Evolutionary conservation across 768 basidiomycete genomes (phyloP), one percentile per base, ranked within the genome.

Genomic region (Russula brevipes): DNA sequence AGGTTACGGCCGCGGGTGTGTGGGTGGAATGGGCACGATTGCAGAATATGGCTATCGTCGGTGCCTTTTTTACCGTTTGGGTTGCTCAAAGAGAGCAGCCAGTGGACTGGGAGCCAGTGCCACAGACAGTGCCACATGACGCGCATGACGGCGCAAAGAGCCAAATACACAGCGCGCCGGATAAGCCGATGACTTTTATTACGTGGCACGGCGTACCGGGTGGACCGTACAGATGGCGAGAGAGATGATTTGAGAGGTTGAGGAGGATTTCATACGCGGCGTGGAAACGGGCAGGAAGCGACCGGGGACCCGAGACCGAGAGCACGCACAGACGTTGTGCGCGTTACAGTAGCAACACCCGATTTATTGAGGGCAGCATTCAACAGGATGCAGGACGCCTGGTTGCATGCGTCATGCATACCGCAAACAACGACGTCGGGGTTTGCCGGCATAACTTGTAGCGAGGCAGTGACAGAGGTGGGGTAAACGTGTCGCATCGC

Each of bases 201-300:
- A n/a, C 49, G 35, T 31, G 49, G 41, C 51, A 33, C 50, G 24
- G 24, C 39, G 30, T 42, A 49, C 46, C 41, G 49, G 49, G 41
- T 5, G 9, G 41, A 8, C 57, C 57, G 39, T 51, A 12, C 0
- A 5, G 38, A 17, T 42, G 57, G 57, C 30, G 31, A 54, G 31
- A 14, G 2, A 24, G 19, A 33, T 19, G 9, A 24, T 24, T 24
- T 24, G 24, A 24, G 24, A 24, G 24, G 24, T 24, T 24, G 24
- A 36, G 19, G 41, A 42, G n/a, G 36, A 39, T 19, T 3, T n/a
- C 35, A 51, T 51, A 36, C 39, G 50, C 16, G 41, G 59, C 51
- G 42, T 38, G 42, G 17, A 47, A 38, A 53, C 14, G 57, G 42
- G 50, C 42, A 57, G 31, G 63, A 54, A 41, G 62, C 52, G 45